Evolutionary conservation across 805 yeast genomes (phyloP), one percentile per base, ranked within the genome.

Genomic region (Zygosaccharomyces rouxii): DNA sequence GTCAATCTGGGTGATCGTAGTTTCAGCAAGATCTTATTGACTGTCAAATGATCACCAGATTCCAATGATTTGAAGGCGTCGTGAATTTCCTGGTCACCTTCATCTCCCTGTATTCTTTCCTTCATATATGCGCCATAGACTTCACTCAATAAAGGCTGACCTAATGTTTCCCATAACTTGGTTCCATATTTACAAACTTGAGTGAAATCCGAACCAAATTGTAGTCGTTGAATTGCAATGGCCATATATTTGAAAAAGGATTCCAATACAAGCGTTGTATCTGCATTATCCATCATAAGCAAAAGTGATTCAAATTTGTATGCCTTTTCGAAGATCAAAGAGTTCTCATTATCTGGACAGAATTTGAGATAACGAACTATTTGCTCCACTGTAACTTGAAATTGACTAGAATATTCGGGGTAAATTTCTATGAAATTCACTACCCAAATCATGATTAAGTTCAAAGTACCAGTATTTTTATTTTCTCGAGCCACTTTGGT

Each of bases 401-500:
- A 74, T 16, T 71, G 71, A 50, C 76, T 76, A 10, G 71, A 60
- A 50, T 81, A 60, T 42, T 76, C 71, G 0, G 96, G 96, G 57
- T 83, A 76, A 49, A 79, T 78, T 51, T 79, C 80, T 58, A 87
- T 73, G 56, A 84, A 86, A 53, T 83, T 78, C 55, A 81, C 80
- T 1, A 88, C 70, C 89, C 94, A 85, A 7, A 88, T 75, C 43
- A 89, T 69, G 13, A 89, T 75, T 55, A 81, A 81, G 23, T 86
- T 84, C 37, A 89, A 72, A 22, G 95, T 86, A 11, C 75, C 72
- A 47, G 79, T 74, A 63, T 90, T 96, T 52, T 82, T 82, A 56
- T 84, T 83, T 58, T 89, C 96, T 55, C 97, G 71, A 0, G 97
- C 97, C 2, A 89, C 89, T 5, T 85, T 74, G 2, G 89, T 84